Conservation (phyloP, 176 grass and related monocot species). For the Aegilops tauschii region DNA sequence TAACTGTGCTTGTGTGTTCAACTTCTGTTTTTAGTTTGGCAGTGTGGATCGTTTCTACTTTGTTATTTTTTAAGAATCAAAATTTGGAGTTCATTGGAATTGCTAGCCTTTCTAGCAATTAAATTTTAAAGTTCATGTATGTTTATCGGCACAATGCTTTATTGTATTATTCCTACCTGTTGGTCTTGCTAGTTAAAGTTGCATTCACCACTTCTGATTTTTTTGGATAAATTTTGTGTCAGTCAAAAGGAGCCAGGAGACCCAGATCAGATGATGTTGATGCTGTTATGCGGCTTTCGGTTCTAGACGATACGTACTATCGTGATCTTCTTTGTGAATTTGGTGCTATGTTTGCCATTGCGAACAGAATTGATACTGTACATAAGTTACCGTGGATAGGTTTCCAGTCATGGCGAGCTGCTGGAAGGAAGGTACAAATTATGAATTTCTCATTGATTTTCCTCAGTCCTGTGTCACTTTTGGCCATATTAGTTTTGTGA, state of each 20-base stretch:
- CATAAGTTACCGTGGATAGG: slow-evolving; percentile 99
- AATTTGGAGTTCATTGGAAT: neutral
- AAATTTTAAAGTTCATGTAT: slow-evolving; percentile 5
- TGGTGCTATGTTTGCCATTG: slow-evolving; percentile 82
- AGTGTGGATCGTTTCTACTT: neutral
- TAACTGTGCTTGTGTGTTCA: slow-evolving; percentile 10
- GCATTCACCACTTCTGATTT: slow-evolving; percentile 7
- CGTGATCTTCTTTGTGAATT: slow-evolving; percentile 83
- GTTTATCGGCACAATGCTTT: neutral
- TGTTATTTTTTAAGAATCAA: neutral
- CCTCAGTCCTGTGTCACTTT: slow-evolving; percentile 11
- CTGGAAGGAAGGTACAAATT: slow-evolving; percentile 66
- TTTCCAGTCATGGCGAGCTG: slow-evolving; percentile 93
- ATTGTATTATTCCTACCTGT: neutral
- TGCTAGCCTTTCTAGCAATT: slow-evolving; percentile 1
- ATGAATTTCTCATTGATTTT: slow-evolving; percentile 14
- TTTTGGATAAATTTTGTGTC: slow-evolving; percentile 39
- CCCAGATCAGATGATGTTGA: slow-evolving; percentile 83
- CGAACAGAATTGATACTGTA: slow-evolving; percentile 76
- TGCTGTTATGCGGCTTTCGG: slow-evolving; percentile 72
- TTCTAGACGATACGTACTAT: slow-evolving; percentile 72
- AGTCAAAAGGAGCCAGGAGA: slow-evolving; percentile 80
- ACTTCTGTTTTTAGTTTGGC: neutral
- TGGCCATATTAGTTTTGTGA: slow-evolving; percentile 1
- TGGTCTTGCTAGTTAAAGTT: slow-evolving; percentile 14